Conservation (phyloP, 768 basidiomycete species). For the Pulveroboletus ravenelii region DNA sequence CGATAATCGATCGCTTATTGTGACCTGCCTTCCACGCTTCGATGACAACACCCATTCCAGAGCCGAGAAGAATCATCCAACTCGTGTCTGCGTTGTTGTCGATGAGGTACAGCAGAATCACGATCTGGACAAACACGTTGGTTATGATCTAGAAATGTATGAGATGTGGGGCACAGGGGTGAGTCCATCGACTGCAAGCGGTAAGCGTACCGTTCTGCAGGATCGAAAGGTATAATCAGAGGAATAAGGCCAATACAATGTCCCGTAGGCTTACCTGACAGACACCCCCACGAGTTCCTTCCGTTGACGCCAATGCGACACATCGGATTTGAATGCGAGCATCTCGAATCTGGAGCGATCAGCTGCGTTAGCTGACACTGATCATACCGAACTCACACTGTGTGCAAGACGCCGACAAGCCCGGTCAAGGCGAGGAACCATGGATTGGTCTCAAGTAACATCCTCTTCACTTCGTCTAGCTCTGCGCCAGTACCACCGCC, state of each 20-base stretch:
- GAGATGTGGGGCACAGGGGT: slow-evolving; percentile 12
- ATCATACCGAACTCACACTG: slow-evolving; percentile 52
- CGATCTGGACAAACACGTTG: slow-evolving; percentile 89
- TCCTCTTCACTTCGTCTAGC: slow-evolving; percentile 92
- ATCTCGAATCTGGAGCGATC: slow-evolving; percentile 71
- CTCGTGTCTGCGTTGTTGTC: slow-evolving; percentile 95
- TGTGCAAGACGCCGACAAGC: slow-evolving; percentile 82
- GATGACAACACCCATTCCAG: slow-evolving; percentile 73
- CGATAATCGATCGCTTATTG: slow-evolving; percentile 5
- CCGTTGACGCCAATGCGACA: slow-evolving; percentile 92
- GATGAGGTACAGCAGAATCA: slow-evolving; percentile 89
- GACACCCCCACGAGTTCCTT: slow-evolving; percentile 95
- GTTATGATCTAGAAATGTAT: slow-evolving; percentile 58
- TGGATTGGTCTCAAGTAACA: slow-evolving; percentile 85
- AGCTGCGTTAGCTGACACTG: slow-evolving; percentile 5
- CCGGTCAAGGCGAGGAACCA: slow-evolving; percentile 84
- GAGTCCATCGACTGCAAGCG: slow-evolving; percentile 9
- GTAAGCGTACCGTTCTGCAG: slow-evolving; percentile 48
- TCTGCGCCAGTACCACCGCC: slow-evolving; percentile 61
- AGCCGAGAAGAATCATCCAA: slow-evolving; percentile 95
- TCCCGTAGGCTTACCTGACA: slow-evolving; percentile 55
- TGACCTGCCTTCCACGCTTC: slow-evolving; percentile 88
- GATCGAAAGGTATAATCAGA: slow-evolving; percentile 19
- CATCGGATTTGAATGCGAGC: slow-evolving; percentile 92
- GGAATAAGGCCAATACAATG: slow-evolving; percentile 6